Base-by-base conservation (phyloP, 352 stramenopile species). In the Thalassiosira exigua region DNA sequence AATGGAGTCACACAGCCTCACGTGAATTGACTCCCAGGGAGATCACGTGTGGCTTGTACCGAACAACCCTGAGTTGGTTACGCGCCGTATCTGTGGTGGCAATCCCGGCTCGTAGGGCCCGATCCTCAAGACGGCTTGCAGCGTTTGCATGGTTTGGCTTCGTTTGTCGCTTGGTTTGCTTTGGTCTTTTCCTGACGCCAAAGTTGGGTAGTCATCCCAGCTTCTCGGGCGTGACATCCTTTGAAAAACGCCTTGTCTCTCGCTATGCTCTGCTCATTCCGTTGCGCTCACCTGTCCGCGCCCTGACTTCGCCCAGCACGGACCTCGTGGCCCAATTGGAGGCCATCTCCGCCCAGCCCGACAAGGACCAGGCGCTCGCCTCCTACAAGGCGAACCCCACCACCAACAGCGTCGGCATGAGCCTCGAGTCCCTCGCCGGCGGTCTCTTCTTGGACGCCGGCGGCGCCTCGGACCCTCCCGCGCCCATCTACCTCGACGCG, bases 361-460 rank as follows among this genome's bases (percentile, higher is more conserved):
- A 44, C 36, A 44, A 44, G 36, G 14, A 44, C 36, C 14, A 7
- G 7, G 36, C 36, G 36, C 36, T 44, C 7, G 36, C 7, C 11
- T 19, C 4, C 5, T 53, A 53, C 44, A 53, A 53, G 44, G 24
- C 46, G 41, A 61, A 44, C 41, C 33, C 24, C 33, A 53, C 60
- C 21, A 39, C 24, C 33, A 53, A 52, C 21, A 39, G 41, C 39
- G 30, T 7, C 11, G 7, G 7, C 3, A 42, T 64, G 41, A 60
- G 56, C 14, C 65, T 81, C 22, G 41, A 75, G 59, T 48, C 19
- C 58, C 36, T 75, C 21, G 36, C 36, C 36, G 36, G 36, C 14
- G 7, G 7, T 44, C 7, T 14, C 36, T 14, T 14, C 36, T 7
- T 14, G 36, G 36, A 7, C 7, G 36, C 7, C 7, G 36, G 36